Base-by-base conservation (phyloP, 176 grass and related monocot genomes). In the Avena insularis region DNA sequence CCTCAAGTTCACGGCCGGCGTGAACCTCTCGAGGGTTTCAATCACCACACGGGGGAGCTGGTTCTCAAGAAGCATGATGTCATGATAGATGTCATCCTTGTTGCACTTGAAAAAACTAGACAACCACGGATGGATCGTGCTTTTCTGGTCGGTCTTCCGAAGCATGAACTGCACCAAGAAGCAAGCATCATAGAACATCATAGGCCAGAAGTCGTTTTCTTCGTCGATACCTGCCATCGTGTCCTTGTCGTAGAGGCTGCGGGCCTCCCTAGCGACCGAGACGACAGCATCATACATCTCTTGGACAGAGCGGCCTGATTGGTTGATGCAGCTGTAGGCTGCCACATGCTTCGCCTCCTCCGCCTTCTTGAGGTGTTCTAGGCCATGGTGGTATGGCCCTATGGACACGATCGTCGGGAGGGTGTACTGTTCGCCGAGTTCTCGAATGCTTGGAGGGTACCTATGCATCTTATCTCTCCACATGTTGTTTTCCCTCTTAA, bases 111-210 rank as follows among this genome's bases (percentile, higher is more conserved):
- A 0, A 63, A 63, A 63, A 63, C 0, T 3, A 13, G 12, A 8
- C 23, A 64, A 13, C 61, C 23, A 64, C 11, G 61, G 61, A 13
- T 64, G 61, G 0, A 64, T 64, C 3, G 23, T 64, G n/a, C 23
- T 6, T 1, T 12, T 27, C 4, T 29, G 61, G 23, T 64, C 9
- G 3, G 23, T 13, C 21, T 64, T 43, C 23, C 61, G 10, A 71
- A 71, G 16, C 36, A 71, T 71, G 16, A 71, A 43, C 35, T 71
- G 67, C 67, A 71, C 8, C 67, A 71, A 43, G 68, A 71, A 71
- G 68, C 68, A 71, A 43, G 68, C 68, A 45, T 71, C 68, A 45
- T 71, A 71, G 17, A 71, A 71, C 38, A 71, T 20, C 68, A 71
- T 71, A 71, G 36, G 36, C 68, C 0, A 0, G 68, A 71, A 71